A percentile compares a stretch with the other conserved stretches of the same genome.
Conservation (phyloP, 345 rosid genomes). For the Microthlaspi erraticum region DNA sequence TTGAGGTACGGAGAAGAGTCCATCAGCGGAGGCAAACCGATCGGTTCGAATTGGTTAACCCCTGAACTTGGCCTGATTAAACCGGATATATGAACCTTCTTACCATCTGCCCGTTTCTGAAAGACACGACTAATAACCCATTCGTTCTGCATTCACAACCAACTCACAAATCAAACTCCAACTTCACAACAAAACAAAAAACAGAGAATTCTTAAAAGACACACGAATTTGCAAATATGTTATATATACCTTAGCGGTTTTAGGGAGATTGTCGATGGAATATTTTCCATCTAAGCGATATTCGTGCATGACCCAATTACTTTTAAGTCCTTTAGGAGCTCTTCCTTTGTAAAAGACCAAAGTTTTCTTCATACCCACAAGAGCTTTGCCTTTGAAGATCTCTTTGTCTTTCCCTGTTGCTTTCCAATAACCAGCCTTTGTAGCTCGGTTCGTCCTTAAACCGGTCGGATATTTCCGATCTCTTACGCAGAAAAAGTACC, state of each 20-base stretch:
- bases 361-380: conserved; percentile 90
- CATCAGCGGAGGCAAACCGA: conserved; percentile 59
- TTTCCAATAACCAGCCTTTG: conserved; percentile 60
- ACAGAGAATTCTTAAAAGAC: background rate
- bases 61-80: conserved; percentile 41
- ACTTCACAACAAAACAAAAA: background rate
- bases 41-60: conserved; percentile 29
- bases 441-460: conserved; percentile 61
- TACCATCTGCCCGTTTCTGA: conserved; percentile 59
- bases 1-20: conserved; percentile 50
- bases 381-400: conserved; percentile 52
- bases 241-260: conserved; percentile 53
- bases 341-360: conserved; percentile 82
- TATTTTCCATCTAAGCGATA: conserved; percentile 69
- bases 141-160: conserved; percentile 58
- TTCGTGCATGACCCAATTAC: conserved; percentile 88
- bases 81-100: conserved; percentile 53
- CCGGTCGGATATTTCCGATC: conserved; percentile 84
- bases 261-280: conserved; percentile 49
- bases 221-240: background rate
- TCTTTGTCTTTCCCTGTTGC: conserved; percentile 69
- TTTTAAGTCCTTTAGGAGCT: conserved; percentile 82
- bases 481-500: conserved; percentile 74
- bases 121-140: conserved; percentile 79
- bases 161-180: conserved; percentile 1